Evolutionary conservation across 2,329 filamentous ascomycete genomes (phyloP).

Genomic region (Hypomyces perniciosus): DNA sequence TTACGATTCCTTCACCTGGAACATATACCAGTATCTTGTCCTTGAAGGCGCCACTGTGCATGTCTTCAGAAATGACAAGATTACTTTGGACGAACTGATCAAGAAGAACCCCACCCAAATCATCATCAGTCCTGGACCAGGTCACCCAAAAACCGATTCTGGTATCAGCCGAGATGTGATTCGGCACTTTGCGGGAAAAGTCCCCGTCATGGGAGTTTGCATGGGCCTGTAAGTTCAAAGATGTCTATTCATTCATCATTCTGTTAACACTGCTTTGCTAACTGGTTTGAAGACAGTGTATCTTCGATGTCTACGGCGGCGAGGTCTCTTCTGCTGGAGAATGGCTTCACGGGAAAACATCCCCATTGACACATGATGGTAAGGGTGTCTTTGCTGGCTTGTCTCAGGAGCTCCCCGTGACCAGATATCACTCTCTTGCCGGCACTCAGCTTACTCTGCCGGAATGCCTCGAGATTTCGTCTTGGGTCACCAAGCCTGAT

Average conservation of each 20-base stretch:
- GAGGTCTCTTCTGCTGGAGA: constrained; percentile 89
- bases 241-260: background rate
- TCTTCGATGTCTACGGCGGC: constrained; percentile 89
- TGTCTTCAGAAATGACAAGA: constrained; percentile 88
- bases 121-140: constrained; percentile 90
- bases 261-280: background rate
- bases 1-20: constrained; percentile 99
- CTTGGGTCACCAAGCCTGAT: constrained; percentile 75
- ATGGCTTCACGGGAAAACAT: constrained; percentile 96
- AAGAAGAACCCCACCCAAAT: constrained; percentile 83
- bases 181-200: constrained; percentile 84
- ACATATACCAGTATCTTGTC: constrained; percentile 95
- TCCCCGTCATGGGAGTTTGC: constrained; percentile 94
- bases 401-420: constrained; percentile 75
- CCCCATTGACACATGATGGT: constrained; percentile 77
- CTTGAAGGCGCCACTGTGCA: constrained; percentile 91
- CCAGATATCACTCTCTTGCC: constrained; percentile 91
- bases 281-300: constrained; percentile 65
- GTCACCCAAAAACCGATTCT: constrained; percentile 85
- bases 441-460: constrained; percentile 86
- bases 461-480: constrained; percentile 78
- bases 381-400: constrained; percentile 90
- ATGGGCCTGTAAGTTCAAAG: constrained; percentile 77
- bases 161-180: constrained; percentile 92
- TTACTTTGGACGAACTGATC: constrained; percentile 77